Evolutionary conservation across 2,329 filamentous ascomycete genomes (phyloP).

Genomic region (Aspergillus fumigatiaffinis): DNA sequence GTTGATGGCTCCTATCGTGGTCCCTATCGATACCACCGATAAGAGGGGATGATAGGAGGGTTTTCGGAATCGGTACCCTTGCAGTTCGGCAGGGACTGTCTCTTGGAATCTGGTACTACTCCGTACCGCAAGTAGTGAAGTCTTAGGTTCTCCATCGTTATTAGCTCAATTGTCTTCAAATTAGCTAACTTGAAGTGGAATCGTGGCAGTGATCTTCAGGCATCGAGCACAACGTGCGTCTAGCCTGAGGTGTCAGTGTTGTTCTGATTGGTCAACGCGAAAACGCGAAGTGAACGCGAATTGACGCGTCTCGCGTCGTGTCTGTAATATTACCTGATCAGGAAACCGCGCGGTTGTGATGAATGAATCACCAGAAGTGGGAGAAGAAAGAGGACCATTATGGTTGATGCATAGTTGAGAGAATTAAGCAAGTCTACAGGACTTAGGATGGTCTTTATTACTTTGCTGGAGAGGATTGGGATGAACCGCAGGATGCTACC

Average conservation of each 20-base stretch:
- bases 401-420: not conserved
- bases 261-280: constrained; percentile 24
- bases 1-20: not conserved
- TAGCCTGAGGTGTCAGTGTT: not conserved
- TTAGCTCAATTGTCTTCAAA: too few relatives aligned
- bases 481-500: not conserved
- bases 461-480: constrained; percentile 3
- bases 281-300: constrained; percentile 3
- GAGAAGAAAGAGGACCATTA: not conserved
- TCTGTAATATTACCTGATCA: constrained; percentile 11
- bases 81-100: not conserved
- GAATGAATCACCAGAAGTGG: not conserved
- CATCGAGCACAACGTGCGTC: not conserved
- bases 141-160: not conserved
- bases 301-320: constrained; percentile 1
- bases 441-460: constrained; percentile 1
- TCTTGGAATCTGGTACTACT: not conserved
- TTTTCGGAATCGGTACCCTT: not conserved
- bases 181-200: not conserved
- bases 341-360: not conserved
- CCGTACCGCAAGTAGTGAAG: not conserved
- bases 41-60: not conserved
- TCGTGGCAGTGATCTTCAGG: not conserved
- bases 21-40: not conserved
- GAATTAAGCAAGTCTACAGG: not conserved